Evolutionary conservation across 345 rosid species (phyloP).

Genomic region (Rhizophora mangle): DNA sequence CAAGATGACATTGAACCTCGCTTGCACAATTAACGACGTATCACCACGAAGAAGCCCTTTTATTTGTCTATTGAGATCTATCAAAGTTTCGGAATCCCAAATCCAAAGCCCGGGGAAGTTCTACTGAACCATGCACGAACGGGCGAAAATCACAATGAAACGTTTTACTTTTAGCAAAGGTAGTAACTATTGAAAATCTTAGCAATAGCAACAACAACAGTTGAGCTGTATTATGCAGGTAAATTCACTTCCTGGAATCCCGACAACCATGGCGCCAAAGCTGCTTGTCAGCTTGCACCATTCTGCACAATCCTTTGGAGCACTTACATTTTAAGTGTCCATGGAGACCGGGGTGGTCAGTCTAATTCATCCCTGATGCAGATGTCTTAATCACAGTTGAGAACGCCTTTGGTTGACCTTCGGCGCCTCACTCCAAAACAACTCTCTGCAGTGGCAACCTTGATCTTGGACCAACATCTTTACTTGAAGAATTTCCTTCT

Average conservation of each 20-base stretch:
- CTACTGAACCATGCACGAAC: no score
- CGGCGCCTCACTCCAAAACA: slow-evolving; percentile 48
- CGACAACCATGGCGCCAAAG: slow-evolving; percentile 63
- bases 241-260: slow-evolving; percentile 62
- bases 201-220: slow-evolving; percentile 44
- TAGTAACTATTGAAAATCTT: slow-evolving; percentile 50
- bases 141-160: slow-evolving; percentile 41
- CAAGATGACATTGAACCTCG: no score
- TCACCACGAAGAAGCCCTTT: no score
- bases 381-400: slow-evolving; percentile 43
- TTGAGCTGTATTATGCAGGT: slow-evolving; percentile 42
- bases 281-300: slow-evolving; percentile 51
- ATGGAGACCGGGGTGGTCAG: slow-evolving; percentile 34
- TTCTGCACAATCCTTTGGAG: slow-evolving; percentile 34
- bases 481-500: slow-evolving; percentile 49
- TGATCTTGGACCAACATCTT: slow-evolving; percentile 35
- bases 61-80: no score
- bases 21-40: no score
- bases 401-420: slow-evolving; percentile 51
- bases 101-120: no score
- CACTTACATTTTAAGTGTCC: slow-evolving; percentile 41
- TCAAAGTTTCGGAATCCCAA: no score
- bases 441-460: slow-evolving; percentile 34
- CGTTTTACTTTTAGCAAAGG: slow-evolving; percentile 64
- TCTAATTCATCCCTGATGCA: slow-evolving; percentile 46